Conservation (phyloP, 2,329 filamentous ascomycete species). For the Pseudocercospora vitis region DNA sequence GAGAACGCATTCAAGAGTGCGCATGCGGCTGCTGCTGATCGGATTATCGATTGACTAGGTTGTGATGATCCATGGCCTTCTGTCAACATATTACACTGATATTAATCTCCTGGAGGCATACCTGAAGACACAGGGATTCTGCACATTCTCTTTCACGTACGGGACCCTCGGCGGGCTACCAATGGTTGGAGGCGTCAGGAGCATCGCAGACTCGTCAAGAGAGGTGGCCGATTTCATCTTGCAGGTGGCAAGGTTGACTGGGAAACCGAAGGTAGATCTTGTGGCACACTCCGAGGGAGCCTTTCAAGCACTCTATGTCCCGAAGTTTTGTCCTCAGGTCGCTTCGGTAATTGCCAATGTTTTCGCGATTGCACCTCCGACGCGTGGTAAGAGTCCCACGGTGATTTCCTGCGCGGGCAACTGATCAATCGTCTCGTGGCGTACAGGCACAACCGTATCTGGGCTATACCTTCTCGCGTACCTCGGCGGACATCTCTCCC, state of each 20-base stretch:
- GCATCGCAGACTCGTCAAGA: constrained; percentile 5
- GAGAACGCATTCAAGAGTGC: no score
- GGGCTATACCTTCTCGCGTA: constrained; percentile 13
- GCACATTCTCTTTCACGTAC: constrained; percentile 14
- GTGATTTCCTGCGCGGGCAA: no score
- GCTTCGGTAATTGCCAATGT: constrained; percentile 4
- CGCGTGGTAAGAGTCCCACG: constrained; percentile 6
- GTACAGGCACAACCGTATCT: constrained; percentile 1
- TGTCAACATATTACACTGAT: constrained; percentile 1
- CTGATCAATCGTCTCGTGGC: not conserved
- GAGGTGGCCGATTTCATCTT: constrained; percentile 13
- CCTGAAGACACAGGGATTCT: not conserved
- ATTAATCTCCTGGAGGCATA: not conserved
- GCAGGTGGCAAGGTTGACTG: constrained; percentile 10
- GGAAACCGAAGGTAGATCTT: constrained; percentile 12
- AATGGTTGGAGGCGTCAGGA: constrained; percentile 8
- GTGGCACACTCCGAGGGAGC: constrained; percentile 15
- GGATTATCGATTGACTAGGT: no score
- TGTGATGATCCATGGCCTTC: constrained; percentile 1
- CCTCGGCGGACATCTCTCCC: constrained; percentile 9
- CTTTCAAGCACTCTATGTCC: constrained; percentile 12
- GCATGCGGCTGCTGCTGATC: no score
- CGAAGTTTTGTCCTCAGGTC: constrained; percentile 15
- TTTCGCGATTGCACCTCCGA: constrained; percentile 12
- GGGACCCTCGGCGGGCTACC: not conserved